Evolutionary conservation across 1,139 yeast genomes (phyloP), one percentile per base, ranked within the genome.

Genomic region (Taphrina pruni): DNA sequence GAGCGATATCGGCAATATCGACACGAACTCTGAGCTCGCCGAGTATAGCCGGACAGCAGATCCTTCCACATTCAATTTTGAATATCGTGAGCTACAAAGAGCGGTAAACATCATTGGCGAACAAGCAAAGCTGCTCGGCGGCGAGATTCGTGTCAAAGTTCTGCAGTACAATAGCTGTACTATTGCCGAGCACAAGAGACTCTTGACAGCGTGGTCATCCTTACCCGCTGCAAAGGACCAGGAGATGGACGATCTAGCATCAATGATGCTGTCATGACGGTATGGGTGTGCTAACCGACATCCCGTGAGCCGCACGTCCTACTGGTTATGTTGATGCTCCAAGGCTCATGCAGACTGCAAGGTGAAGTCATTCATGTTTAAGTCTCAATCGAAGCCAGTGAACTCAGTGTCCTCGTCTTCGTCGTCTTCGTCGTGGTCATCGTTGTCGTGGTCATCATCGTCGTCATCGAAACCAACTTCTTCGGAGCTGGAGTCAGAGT

Each of bases 331-430:
- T 26, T 4, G 32, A 26, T 26, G 32, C 32, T 26, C 4, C 32
- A 4, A 4, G 32, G 32, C 32, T 26, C 32, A 26, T 26, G 32
- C 32, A 26, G 32, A 4, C 32, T 26, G 4, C 32, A 4, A 26
- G 4, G 4, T 4, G 32, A 26, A 26, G 32, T 26, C 20, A n/a
- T 45, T 45, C 20, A 17, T 45, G 48, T 20, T 12, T 2, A 2
- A 11, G 14, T 17, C 50, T 56, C 43, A 58, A 14, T 60, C 65
- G 20, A 51, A 50, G 20, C 57, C 65, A 11, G 65, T 32, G 36
- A 60, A 60, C 35, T 60, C 65, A 5, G 52, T 58, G 7, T 60
- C 65, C 1, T 60, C 64, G 39, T 60, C 64, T 21, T 60, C 55
- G 7, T 50, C 65, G n/a, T 17, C 65, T 4, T 36, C 65, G 21